A percentile compares a stretch with the other conserved stretches of the same genome.
Evolutionary conservation across 495 filamentous ascomycete species (phyloP).

Genomic region (Penicillium steckii): DNA sequence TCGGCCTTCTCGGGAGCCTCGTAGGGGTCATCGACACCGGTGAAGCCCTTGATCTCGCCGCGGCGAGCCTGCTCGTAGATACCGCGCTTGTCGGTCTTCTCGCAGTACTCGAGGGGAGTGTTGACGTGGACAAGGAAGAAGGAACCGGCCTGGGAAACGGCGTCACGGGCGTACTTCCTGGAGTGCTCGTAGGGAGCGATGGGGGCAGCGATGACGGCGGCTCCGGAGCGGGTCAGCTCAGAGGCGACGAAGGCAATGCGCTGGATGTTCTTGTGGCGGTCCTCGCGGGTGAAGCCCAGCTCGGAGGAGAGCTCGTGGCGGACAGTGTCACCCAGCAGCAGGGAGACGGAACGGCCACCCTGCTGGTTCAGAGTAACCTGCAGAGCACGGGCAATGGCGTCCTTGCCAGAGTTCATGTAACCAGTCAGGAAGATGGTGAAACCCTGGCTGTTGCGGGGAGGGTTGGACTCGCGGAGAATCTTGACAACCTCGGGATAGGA

Average conservation of each 20-base stretch:
- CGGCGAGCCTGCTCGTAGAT: slow-evolving; percentile 81
- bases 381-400: slow-evolving; percentile 89
- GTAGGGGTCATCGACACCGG: slow-evolving; percentile 97
- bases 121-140: slow-evolving; percentile 96
- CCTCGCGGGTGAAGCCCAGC: slow-evolving; percentile 89
- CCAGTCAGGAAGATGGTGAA: slow-evolving; percentile 98
- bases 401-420: slow-evolving; percentile 95
- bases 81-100: slow-evolving; percentile 92
- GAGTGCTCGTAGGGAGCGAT: slow-evolving; percentile 89
- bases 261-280: slow-evolving; percentile 92
- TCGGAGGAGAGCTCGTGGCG: slow-evolving; percentile 90
- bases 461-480: slow-evolving; percentile 93
- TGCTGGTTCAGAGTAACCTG: slow-evolving; percentile 99
- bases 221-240: slow-evolving; percentile 88
- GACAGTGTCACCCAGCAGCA: slow-evolving; percentile 93
- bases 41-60: slow-evolving; percentile 98
- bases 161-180: slow-evolving; percentile 71
- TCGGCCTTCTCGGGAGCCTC: slow-evolving; percentile 81
- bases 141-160: slow-evolving; percentile 80
- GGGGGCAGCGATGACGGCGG: slow-evolving; percentile 95
- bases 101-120: slow-evolving; percentile 86
- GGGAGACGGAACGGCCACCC: slow-evolving; percentile 88
- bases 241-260: slow-evolving; percentile 96
- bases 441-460: slow-evolving; percentile 81
- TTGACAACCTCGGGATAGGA: slow-evolving; percentile 98